Evolutionary conservation across 129 eudicot species (phyloP), one percentile per base, ranked within the genome.

Genomic region (Silybum marianum): DNA sequence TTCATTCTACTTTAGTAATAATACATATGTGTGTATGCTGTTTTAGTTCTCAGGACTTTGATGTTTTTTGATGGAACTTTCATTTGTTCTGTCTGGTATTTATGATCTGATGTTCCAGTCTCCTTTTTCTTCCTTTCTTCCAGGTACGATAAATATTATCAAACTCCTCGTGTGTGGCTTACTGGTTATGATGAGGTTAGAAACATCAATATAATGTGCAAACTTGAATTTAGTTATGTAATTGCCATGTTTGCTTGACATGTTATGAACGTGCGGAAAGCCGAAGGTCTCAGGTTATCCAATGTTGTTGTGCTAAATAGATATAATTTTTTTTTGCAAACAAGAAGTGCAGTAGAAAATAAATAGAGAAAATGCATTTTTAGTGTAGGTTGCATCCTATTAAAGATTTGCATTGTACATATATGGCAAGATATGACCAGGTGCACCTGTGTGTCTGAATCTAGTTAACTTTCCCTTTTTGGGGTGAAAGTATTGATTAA

Each of bases 101-200:
- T 40, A 16, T 62, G 78, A 79, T 79, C 40, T 75, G 60, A 46
- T 39, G 16, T 78, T 81, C 2, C 65, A 42, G 19, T 62, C 28
- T 32, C 30, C 67, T 42, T 40, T 60, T 22, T 48, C 39, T 73
- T 69, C 25, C 3, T 22, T 23, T 51, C 68, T 77, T 77, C 68
- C 92, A 95, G 99, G 92, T 95, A 95, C 83, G 99, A 95, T 83
- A 95, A 95, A 85, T 95, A 95, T 82, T 95, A 95, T 85, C 99
- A 92, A 86, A 95, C 99, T 82, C 98, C 99, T 82, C 98, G 99
- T 73, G 91, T 95, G 24, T 95, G 99, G 99, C 98, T 95, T 78
- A 95, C 99, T 84, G 98, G 99, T 67, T 95, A 95, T 88, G 99
- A 95, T 79, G 99, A 95, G 99, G 99, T 95, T 76, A 81, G 94